These are phyloP conservation scores for Adansonia digitata DNA, from an alignment of 345 rosid genomes.

Conservation along the genomic window DNA sequence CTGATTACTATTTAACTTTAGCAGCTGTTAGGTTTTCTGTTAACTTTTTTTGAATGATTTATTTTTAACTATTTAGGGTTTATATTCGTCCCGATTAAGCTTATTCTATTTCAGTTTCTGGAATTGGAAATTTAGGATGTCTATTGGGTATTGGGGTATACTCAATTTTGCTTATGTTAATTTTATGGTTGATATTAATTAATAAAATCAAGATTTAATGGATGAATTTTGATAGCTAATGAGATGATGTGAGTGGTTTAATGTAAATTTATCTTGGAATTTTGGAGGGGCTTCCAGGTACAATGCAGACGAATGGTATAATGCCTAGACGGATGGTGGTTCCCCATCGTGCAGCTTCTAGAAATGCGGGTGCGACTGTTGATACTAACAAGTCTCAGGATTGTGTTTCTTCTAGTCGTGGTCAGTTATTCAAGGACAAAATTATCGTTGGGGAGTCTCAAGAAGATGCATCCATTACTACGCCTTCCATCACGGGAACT, in stretches of 20 bases:
- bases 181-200: neutral
- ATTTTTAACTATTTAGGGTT: neutral
- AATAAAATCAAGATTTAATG: neutral
- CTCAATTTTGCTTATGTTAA: neutral
- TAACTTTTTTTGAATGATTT: neutral
- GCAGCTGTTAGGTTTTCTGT: neutral
- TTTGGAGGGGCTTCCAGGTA: neutral
- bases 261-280: neutral
- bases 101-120: neutral
- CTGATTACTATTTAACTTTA: neutral
- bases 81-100: neutral
- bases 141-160: neutral
- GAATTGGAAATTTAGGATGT: neutral
- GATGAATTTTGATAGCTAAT: neutral
- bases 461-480: conserved; percentile 51
- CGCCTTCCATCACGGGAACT: conserved; percentile 49
- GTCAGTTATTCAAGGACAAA: conserved; percentile 31
- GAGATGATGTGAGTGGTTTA: neutral
- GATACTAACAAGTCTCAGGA: conserved; percentile 34
- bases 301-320: conserved; percentile 9
- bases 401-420: conserved; percentile 31
- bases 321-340: conserved; percentile 7
- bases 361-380: neutral
- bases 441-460: conserved; percentile 40
- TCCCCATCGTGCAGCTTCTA: conserved; percentile 5